Evolutionary conservation across 2,329 filamentous ascomycete genomes (phyloP).

Genomic region (Helotiales sp.): DNA sequence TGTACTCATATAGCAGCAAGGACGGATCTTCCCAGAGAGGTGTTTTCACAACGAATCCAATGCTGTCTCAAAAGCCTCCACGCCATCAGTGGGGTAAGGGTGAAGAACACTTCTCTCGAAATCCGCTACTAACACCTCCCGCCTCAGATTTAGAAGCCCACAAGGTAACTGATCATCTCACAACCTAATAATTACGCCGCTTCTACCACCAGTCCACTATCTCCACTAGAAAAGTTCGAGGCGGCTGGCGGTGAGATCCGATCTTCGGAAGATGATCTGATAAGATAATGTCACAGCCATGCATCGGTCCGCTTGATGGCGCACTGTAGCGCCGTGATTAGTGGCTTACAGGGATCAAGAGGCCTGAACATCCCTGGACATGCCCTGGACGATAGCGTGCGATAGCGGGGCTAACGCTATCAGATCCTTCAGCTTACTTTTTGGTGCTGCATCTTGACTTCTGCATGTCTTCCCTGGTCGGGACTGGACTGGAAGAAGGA

Average conservation of each 20-base stretch:
- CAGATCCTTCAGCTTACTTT: conserved; percentile 5
- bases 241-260: background rate
- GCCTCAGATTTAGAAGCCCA: background rate
- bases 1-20: background rate
- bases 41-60: background rate
- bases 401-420: conserved; percentile 12
- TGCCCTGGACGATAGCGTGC: background rate
- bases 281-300: conserved; percentile 14
- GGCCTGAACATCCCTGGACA: background rate
- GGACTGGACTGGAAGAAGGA: background rate
- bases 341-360: background rate
- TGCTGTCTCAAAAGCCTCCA: background rate
- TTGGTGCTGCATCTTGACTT: background rate
- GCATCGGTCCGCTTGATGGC: conserved; percentile 12
- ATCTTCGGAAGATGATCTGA: conserved; percentile 21
- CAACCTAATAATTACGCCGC: background rate
- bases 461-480: background rate
- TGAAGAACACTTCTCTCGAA: background rate
- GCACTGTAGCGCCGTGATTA: conserved; percentile 1
- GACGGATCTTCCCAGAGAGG: background rate
- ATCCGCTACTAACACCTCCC: too few species aligned
- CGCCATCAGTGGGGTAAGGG: background rate
- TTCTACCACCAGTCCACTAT: too few species aligned
- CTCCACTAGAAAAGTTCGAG: background rate
- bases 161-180: background rate